Percentiles rank a stretch among this genome's conserved stretches.
These are phyloP conservation scores for Alternaria gansuensis DNA, from an alignment of 2,329 filamentous ascomycete genomes.

Conservation along the genomic window DNA sequence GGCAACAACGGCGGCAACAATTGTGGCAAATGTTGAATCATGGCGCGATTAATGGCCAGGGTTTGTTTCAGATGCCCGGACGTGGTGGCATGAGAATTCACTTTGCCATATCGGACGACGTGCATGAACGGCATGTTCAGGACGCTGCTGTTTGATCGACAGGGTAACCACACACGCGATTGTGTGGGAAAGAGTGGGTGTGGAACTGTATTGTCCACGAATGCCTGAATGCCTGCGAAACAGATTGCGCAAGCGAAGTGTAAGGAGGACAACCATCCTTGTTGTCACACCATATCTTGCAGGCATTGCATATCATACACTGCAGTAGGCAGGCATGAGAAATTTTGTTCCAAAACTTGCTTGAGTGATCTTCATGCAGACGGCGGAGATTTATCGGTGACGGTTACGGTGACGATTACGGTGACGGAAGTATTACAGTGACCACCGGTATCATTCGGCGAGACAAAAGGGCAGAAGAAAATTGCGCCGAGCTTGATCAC, in stretches of 20 bases:
- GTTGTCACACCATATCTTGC: slow-evolving; percentile 4
- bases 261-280: slow-evolving; percentile 7
- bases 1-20: slow-evolving; percentile 4
- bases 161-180: slow-evolving; percentile 12
- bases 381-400: slow-evolving; percentile 10
- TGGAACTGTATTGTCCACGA: slow-evolving; percentile 13
- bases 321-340: not conserved
- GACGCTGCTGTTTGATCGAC: slow-evolving; percentile 19
- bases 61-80: slow-evolving; percentile 20
- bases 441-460: slow-evolving; percentile 1
- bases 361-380: not conserved
- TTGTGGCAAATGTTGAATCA: slow-evolving; percentile 10
- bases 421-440: slow-evolving; percentile 3
- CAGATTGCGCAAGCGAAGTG: slow-evolving; percentile 18
- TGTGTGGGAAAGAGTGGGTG: slow-evolving; percentile 15
- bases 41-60: slow-evolving; percentile 4
- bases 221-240: slow-evolving; percentile 17
- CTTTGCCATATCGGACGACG: slow-evolving; percentile 16
- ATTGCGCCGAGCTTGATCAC: slow-evolving; percentile 13
- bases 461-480: not conserved
- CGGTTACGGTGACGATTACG: not conserved
- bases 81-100: slow-evolving; percentile 12
- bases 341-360: not conserved
- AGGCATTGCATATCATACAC: slow-evolving; percentile 1
- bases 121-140: slow-evolving; percentile 22